Evolutionary conservation across 179 eudicot species (phyloP), one percentile per base, ranked within the genome.

Genomic region (Vitellaria paradoxa): DNA sequence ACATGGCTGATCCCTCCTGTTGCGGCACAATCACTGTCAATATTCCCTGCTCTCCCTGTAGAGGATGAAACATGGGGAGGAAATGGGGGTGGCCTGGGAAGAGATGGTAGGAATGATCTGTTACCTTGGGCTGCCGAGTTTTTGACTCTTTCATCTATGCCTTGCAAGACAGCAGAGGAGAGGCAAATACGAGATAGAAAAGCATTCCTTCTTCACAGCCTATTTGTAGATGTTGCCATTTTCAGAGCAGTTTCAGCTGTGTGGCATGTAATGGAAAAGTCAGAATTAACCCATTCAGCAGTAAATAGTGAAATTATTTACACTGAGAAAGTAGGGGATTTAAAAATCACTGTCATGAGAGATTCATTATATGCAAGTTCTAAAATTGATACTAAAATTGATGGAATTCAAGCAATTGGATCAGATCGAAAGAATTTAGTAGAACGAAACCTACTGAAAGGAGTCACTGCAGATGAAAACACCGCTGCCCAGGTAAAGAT

Each of bases 31-130:
- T 85, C 86, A 69, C 92, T 93, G 70, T 85, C 95, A 1, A 55
- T 81, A 69, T 96, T 94, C 65, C 97, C 93, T 52, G 88, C 91
- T 80, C 97, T 96, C 61, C 99, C 99, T 0, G 85, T 83, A 8
- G 99, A 96, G 85, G 99, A 96, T 82, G 93, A 88, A 82, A 82
- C 86, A 72, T 96, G 99, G 99, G 97, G 99, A 78, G 99, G 97
- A 75, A 89, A 91, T 89, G 98, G 99, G 15, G 99, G 99, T 75
- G 99, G 99, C 40, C 83, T 92, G 79, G 97, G 99, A 80, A 88
- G 97, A 85, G 96, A 96, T 83, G 97, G 97, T 7, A 82, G 86
- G 84, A 84, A 85, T 68, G 97, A 96, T 91, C 76, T 91, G 68
- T 76, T 92, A 79, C 93, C 98, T 77, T 96, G 93, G 96, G 93